Base-by-base conservation (phyloP, 148 eudicot species). In the Chenopodium berlandieri region DNA sequence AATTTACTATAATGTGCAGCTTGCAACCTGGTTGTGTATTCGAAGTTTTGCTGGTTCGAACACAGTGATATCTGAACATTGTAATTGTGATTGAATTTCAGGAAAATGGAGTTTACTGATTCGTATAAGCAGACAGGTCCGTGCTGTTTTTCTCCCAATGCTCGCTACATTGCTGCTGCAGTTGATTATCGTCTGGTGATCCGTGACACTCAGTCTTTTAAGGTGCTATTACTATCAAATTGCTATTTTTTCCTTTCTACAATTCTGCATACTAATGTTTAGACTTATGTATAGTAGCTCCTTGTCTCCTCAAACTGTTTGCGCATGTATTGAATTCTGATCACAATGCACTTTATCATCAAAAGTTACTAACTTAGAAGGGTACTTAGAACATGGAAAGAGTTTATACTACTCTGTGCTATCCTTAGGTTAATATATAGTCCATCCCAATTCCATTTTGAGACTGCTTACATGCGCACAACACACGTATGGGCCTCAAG, bases 101-200 rank as follows among this genome's bases (percentile, higher is more conserved):
- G 20, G 22, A 7, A 67, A 56, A 95, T 96, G 99, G 99, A 96
- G 83, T 94, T 96, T 64, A 92, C 99, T 2, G 99, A 96, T 66
- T 82, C 97, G 54, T 90, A 84, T 80, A 96, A 96, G 86, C 99
- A 91, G 82, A 85, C 90, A 14, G 99, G 99, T 8, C 90, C 97
- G 1, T 96, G 93, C 82, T 86, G 89, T 75, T 96, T 96, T 85
- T 96, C 99, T 14, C 99, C 98, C 9, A 88, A 96, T 77, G 85
- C 94, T 63, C 89, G 89, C 44, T 96, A 85, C 81, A 78, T 96
- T 40, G 99, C 99, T 22, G 95, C 93, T 37, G 92, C 97, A 19
- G 94, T 88, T 54, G 98, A 94, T 88, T 92, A 96, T 75, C 98
- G 99, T 77, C 93, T 96, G 74, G 97, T 96, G 72, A 87, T 96